Percentiles rank a stretch among this genome's conserved stretches.
phyloP scores from a whole-genome alignment of 2,329 filamentous ascomycete species.

The Phaeosphaeriaceae sp. region DNA sequence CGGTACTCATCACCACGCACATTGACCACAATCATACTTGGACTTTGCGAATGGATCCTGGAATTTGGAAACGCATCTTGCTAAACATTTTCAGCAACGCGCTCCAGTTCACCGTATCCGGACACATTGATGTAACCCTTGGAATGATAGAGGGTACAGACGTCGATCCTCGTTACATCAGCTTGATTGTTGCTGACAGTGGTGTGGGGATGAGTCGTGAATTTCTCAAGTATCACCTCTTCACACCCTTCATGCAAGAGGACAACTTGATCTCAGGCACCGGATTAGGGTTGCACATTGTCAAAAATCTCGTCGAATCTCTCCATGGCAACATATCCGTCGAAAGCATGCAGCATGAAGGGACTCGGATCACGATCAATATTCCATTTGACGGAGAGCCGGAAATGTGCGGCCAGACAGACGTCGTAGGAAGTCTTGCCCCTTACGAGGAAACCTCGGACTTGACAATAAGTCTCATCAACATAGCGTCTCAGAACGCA shows the following conservation, averaged over 20 bases:
- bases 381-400: too few species aligned
- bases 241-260: constrained; percentile 46
- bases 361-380: constrained; percentile 27
- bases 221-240: constrained; percentile 41
- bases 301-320: constrained; percentile 36
- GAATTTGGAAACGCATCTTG: constrained; percentile 25
- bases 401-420: too few species aligned
- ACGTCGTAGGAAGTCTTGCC: too few species aligned
- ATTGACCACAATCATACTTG: constrained; percentile 2
- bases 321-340: constrained; percentile 39
- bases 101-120: constrained; percentile 43
- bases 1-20: constrained; percentile 8
- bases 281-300: constrained; percentile 39
- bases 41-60: constrained; percentile 27
- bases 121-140: constrained; percentile 38
- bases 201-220: constrained; percentile 43
- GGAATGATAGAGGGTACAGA: constrained; percentile 11
- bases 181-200: constrained; percentile 47
- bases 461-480: too few species aligned
- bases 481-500: too few species aligned
- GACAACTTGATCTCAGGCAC: constrained; percentile 32
- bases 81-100: constrained; percentile 45
- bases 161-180: constrained; percentile 17
- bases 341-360: constrained; percentile 24
- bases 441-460: too few species aligned